These are phyloP conservation scores for Ulota crispa DNA, from an alignment of 225 moss, liverwort and hornwort genomes.

Conservation along the genomic window DNA sequence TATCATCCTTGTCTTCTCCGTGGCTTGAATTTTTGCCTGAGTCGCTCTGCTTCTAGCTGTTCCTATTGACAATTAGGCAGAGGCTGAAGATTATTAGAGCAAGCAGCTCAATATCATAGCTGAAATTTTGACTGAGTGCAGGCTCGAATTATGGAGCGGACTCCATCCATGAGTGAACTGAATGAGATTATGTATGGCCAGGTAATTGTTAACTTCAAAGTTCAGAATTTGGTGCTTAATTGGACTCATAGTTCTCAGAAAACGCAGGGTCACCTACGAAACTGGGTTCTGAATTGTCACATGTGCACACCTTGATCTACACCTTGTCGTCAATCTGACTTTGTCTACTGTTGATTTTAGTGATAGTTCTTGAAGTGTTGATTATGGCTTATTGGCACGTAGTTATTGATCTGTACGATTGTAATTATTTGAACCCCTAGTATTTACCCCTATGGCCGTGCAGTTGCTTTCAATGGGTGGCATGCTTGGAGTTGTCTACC, in stretches of 20 bases:
- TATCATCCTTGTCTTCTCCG: not conserved
- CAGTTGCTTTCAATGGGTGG: too few relatives aligned
- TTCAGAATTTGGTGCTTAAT: not conserved
- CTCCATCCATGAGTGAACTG: slow-evolving; percentile 97
- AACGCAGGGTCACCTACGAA: not conserved
- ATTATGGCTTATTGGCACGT: not conserved
- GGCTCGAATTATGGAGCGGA: slow-evolving; percentile 96
- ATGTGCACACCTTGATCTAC: not conserved
- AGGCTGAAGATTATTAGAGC: slow-evolving; percentile 1
- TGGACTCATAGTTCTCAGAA: not conserved
- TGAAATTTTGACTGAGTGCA: slow-evolving; percentile 39
- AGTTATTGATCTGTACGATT: not conserved
- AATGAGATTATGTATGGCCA: slow-evolving; percentile 99
- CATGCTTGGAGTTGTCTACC: too few relatives aligned
- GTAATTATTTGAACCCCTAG: not conserved
- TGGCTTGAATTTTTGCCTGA: not conserved
- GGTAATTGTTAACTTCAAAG: slow-evolving; percentile 44
- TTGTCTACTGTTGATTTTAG: slow-evolving; percentile 9
- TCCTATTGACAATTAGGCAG: not conserved
- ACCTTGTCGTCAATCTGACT: not conserved
- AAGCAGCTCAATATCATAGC: slow-evolving; percentile 3
- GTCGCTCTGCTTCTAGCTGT: not conserved
- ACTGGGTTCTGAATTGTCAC: slow-evolving; percentile 1
- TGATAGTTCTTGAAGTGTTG: not conserved
- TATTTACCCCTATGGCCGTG: too few relatives aligned